A percentile compares a stretch with the other conserved stretches of the same genome.
Evolutionary conservation across 1,284 basidiomycete genomes (phyloP).

Genomic region (Macrocystidia cucumis): DNA sequence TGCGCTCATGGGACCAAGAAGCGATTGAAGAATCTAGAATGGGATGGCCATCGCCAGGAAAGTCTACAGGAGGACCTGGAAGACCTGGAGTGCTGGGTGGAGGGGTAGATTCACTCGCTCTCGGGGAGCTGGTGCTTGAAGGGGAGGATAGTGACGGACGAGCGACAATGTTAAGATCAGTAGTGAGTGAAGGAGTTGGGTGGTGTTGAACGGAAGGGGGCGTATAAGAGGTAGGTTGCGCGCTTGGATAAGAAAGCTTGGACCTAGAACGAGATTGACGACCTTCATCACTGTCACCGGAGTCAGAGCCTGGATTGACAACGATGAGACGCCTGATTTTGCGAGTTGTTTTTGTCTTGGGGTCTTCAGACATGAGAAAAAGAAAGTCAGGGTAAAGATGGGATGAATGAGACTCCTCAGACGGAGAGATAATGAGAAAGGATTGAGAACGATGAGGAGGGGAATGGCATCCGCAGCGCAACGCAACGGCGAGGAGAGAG

Average conservation of each 20-base stretch:
- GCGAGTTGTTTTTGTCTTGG: conserved; percentile 14
- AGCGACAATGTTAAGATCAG: conserved; percentile 24
- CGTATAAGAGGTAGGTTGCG: conserved; percentile 8
- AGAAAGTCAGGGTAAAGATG: neutral
- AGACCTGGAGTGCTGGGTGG: conserved; percentile 60
- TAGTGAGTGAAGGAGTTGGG: conserved; percentile 22
- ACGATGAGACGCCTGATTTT: conserved; percentile 25
- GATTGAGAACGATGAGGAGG: conserved; percentile 4
- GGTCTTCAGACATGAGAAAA: conserved; percentile 31
- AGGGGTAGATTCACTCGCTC: conserved; percentile 39
- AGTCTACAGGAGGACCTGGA: conserved; percentile 33
- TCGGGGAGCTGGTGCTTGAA: conserved; percentile 56
- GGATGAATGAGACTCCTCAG: no score
- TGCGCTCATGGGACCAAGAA: conserved; percentile 17
- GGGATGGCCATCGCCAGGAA: conserved; percentile 27
- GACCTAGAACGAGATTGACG: conserved; percentile 9
- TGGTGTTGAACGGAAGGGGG: conserved; percentile 13
- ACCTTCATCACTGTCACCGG: conserved; percentile 31
- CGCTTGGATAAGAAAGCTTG: conserved; percentile 9
- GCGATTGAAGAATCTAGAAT: conserved; percentile 22
- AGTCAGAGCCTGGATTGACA: conserved; percentile 51
- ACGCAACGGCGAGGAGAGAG: neutral
- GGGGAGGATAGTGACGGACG: conserved; percentile 53
- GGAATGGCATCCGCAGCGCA: conserved; percentile 2
- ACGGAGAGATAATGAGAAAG: neutral